Percentiles rank a stretch among this genome's conserved stretches.
Evolutionary conservation across 306 rosid genomes (phyloP).

Genomic region (Hippophae tibetana): DNA sequence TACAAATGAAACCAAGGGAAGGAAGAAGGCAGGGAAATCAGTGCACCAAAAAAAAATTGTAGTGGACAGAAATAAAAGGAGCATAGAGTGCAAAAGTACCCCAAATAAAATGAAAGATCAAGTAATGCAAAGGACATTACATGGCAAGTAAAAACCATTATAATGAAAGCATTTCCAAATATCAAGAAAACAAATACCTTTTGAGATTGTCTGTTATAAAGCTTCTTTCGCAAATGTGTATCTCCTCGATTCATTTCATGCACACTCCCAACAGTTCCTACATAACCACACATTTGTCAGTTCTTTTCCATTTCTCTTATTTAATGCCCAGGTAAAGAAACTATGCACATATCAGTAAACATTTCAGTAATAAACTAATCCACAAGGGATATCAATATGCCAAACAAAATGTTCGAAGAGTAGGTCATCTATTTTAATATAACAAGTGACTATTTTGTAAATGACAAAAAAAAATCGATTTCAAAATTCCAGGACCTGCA

Average conservation of each 20-base stretch:
- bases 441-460: too few species aligned
- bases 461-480: too few species aligned
- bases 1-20: conserved; percentile 2
- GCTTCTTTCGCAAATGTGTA: conserved; percentile 37
- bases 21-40: not conserved
- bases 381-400: not conserved
- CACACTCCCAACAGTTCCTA: conserved; percentile 27
- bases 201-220: conserved; percentile 57
- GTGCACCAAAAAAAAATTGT: too few species aligned
- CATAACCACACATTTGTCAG: conserved; percentile 24
- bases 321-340: not conserved
- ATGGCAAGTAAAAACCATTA: conserved; percentile 6
- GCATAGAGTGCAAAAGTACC: too few species aligned
- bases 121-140: too few species aligned
- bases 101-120: too few species aligned
- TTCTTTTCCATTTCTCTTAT: conserved; percentile 11
- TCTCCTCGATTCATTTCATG: conserved; percentile 55
- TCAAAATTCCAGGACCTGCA: too few species aligned
- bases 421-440: not conserved
- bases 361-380: too few species aligned
- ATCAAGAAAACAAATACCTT: conserved; percentile 37
- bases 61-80: too few species aligned
- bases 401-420: not conserved
- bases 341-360: not conserved
- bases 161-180: not conserved